phyloP scores from a whole-genome alignment of 2,329 filamentous ascomycete species.

The Diaporthe batatas region DNA sequence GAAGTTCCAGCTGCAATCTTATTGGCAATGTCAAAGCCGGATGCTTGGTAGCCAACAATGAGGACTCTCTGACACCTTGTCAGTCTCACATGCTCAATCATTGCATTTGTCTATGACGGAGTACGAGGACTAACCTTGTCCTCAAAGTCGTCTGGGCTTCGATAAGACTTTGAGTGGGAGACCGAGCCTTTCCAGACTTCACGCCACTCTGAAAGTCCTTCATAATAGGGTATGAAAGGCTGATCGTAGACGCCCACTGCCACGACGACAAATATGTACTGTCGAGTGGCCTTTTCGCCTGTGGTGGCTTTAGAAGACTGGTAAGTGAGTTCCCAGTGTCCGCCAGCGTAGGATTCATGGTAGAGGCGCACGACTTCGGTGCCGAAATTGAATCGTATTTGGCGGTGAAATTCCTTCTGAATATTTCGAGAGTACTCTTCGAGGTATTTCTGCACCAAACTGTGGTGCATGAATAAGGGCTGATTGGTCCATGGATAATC shows the following conservation, averaged over 20 bases:
- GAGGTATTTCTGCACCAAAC: constrained; percentile 15
- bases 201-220: constrained; percentile 15
- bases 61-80: background rate
- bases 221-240: background rate
- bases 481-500: constrained; percentile 14
- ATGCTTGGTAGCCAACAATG: constrained; percentile 26
- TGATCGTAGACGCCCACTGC: constrained; percentile 14
- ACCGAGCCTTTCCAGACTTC: background rate
- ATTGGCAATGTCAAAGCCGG: constrained; percentile 18
- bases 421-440: background rate
- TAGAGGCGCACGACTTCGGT: background rate
- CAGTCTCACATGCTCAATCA: background rate
- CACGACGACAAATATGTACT: background rate
- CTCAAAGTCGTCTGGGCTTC: background rate
- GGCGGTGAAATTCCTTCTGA: background rate
- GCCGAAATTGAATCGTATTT: background rate
- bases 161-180: constrained; percentile 5
- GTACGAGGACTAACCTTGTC: background rate
- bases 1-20: background rate
- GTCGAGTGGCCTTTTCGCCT: background rate
- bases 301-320: background rate
- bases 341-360: background rate
- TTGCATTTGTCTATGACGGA: background rate
- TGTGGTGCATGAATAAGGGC: constrained; percentile 22
- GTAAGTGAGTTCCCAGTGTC: constrained; percentile 10